These are phyloP conservation scores for Pythium phragmiticola DNA, from an alignment of 352 stramenopile genomes.

Conservation along the genomic window DNA sequence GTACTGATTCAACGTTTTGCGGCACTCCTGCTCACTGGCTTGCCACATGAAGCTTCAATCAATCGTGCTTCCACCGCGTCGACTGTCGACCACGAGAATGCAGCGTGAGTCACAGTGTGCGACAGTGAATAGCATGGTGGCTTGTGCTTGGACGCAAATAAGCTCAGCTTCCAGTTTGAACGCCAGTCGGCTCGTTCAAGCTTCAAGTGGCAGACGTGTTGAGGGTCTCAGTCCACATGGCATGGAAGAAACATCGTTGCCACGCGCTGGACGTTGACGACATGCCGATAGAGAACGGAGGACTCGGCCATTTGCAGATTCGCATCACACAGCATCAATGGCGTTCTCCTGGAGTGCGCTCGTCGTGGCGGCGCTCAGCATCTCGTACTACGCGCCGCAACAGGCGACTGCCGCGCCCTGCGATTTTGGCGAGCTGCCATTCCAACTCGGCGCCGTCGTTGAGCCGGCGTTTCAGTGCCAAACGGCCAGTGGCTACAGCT, in stretches of 20 bases:
- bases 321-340: background rate
- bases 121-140: no score
- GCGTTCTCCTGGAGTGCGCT: background rate
- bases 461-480: slow-evolving; percentile 30
- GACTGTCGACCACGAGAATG: no score
- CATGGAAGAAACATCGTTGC: background rate
- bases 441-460: slow-evolving; percentile 18
- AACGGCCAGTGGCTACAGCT: slow-evolving; percentile 24
- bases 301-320: background rate
- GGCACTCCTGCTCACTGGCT: no score
- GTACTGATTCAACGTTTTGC: background rate
- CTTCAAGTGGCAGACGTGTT: background rate
- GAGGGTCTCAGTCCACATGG: background rate
- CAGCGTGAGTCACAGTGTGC: no score
- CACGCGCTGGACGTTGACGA: background rate
- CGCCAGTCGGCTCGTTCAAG: background rate
- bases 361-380: background rate
- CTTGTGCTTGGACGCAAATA: no score
- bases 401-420: background rate
- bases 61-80: no score
- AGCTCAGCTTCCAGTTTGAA: no score
- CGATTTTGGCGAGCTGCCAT: slow-evolving; percentile 22
- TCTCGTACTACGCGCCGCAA: background rate
- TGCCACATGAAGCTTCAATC: no score
- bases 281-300: no score